These are phyloP conservation scores for Pyrenophora seminiperda DNA, from an alignment of 2,329 filamentous ascomycete species.

Conservation along the genomic window DNA sequence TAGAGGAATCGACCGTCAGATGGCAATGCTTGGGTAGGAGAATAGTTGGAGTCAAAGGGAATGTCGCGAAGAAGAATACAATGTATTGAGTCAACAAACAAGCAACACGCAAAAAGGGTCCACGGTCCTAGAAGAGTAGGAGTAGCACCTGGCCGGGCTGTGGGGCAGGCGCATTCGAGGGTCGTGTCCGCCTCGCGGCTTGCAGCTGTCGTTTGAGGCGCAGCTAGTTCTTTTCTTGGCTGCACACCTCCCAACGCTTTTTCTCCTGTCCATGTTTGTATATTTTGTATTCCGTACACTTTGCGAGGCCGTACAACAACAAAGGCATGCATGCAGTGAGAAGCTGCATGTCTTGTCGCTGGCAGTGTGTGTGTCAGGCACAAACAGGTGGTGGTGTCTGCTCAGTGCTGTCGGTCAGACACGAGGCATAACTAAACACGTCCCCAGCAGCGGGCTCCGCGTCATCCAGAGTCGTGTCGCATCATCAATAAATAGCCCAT, in stretches of 20 bases:
- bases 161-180: constrained; percentile 34
- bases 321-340: neutral
- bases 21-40: constrained; percentile 25
- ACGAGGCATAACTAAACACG: constrained; percentile 1
- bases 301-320: too few species aligned
- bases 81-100: constrained; percentile 24
- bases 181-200: constrained; percentile 33
- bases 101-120: constrained; percentile 19
- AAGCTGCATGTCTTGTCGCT: neutral
- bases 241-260: constrained; percentile 4
- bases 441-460: neutral
- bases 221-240: constrained; percentile 15
- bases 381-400: neutral
- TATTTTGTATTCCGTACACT: too few species aligned
- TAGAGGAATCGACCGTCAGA: constrained; percentile 25
- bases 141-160: constrained; percentile 29
- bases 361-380: neutral
- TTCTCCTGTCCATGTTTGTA: constrained; percentile 9
- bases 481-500: too few species aligned
- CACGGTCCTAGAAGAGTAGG: constrained; percentile 25
- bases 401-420: constrained; percentile 3
- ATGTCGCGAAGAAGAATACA: constrained; percentile 20
- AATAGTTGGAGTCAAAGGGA: constrained; percentile 20
- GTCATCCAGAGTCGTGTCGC: neutral
- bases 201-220: constrained; percentile 26